These are phyloP conservation scores for Aspergillus fumigatiaffinis DNA, from an alignment of 2,329 filamentous ascomycete genomes.

Conservation along the genomic window DNA sequence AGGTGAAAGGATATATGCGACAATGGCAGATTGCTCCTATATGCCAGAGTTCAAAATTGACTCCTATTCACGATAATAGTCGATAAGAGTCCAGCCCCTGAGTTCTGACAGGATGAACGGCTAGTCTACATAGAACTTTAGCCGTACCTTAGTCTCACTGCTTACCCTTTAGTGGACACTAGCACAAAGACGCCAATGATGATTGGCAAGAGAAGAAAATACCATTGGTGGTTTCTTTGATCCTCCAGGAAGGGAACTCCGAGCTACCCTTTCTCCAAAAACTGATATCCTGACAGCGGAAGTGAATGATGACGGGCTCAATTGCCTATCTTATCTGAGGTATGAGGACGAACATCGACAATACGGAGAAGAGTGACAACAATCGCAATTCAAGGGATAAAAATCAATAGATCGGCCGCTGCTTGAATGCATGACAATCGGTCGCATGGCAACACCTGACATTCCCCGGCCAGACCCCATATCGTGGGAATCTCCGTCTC, in stretches of 20 bases:
- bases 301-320: neutral
- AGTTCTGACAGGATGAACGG: neutral
- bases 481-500: conserved; percentile 8
- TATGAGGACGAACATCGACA: neutral
- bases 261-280: neutral
- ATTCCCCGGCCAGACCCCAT: neutral
- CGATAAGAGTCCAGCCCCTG: neutral
- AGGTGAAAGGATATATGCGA: neutral
- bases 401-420: neutral
- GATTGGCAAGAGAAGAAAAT: conserved; percentile 4
- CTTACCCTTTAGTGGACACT: neutral
- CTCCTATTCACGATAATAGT: too few species aligned
- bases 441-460: neutral
- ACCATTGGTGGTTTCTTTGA: neutral
- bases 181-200: neutral
- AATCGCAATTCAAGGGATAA: neutral
- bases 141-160: neutral
- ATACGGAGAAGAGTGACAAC: neutral
- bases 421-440: neutral
- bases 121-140: neutral
- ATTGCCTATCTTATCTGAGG: neutral
- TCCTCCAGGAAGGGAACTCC: neutral
- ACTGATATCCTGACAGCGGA: neutral
- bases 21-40: too few species aligned
- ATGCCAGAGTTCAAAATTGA: neutral